phyloP scores from a whole-genome alignment of 2,329 filamentous ascomycete genomes.

The Cercospora berteroae region DNA sequence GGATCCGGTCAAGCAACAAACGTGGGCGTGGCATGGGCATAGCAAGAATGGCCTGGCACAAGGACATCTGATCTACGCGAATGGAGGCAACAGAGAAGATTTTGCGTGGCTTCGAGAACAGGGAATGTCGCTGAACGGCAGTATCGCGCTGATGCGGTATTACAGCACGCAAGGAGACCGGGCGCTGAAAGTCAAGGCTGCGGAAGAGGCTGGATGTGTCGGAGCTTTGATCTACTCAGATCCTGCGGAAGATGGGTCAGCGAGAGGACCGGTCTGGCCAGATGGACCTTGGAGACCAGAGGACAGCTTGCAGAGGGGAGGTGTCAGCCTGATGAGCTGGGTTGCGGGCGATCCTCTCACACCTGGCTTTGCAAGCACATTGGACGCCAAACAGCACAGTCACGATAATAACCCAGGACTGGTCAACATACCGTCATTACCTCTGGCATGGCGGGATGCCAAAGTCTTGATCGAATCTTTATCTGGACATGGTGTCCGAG shows the following conservation, averaged over 20 bases:
- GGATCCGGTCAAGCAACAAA: constrained; percentile 64
- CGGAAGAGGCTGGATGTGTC: constrained; percentile 78
- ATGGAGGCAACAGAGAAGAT: constrained; percentile 83
- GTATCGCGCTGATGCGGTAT: constrained; percentile 81
- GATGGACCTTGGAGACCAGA: constrained; percentile 75
- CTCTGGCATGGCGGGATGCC: constrained; percentile 86
- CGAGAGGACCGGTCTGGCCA: constrained; percentile 68
- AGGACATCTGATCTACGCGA: constrained; percentile 85
- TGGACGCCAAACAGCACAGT: constrained; percentile 63
- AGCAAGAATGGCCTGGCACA: constrained; percentile 83
- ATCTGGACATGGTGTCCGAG: constrained; percentile 68
- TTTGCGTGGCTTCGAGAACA: constrained; percentile 70
- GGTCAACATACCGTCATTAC: constrained; percentile 82
- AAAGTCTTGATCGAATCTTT: constrained; percentile 73
- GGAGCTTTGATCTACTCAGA: constrained; percentile 94
- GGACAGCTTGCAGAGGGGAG: constrained; percentile 78
- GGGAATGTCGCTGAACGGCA: constrained; percentile 71
- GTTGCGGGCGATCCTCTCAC: constrained; percentile 89
- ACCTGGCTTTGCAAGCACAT: constrained; percentile 76
- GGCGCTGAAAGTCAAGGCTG: constrained; percentile 83
- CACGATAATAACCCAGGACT: constrained; percentile 70
- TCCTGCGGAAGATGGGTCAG: constrained; percentile 70
- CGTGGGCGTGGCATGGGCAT: constrained; percentile 80
- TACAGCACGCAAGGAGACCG: constrained; percentile 70
- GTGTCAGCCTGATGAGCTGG: constrained; percentile 77